Base-by-base conservation (phyloP, 2,329 filamentous ascomycete genomes). In the Calonectria henricotiae region DNA sequence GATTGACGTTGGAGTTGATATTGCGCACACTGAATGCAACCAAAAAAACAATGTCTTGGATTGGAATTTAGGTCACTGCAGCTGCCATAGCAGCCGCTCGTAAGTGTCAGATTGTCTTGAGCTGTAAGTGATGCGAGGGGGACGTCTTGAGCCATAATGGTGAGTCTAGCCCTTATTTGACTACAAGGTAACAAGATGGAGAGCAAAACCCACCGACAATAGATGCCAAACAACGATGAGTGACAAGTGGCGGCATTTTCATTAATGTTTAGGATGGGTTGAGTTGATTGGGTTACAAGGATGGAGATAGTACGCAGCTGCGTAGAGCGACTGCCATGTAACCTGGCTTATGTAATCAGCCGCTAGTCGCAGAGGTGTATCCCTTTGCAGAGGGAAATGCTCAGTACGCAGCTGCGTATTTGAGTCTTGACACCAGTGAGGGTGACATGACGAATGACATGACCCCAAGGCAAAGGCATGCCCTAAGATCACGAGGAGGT, bases 331-430 rank as follows among this genome's bases (percentile, higher is more conserved):
- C n/a, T 12, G 20, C 12, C 51, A 55, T 25, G n/a, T 4, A n/a
- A 23, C 8, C 3, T 4, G 15, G 3, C 15, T 37, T 27, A 1
- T 6, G 20, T 3, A 25, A 17, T 37, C 35, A 41, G 13, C 20
- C 3, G 35, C 27, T 7, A 30, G 13, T 13, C 6, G 11, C n/a
- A 6, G 51, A 17, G 12, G 35, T 58, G 13, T 37, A 7, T 3
- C 25, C 27, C 15, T 12, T 5, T 25, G 2, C 27, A 49, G 27
- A 25, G 30, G 23, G 23, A 37, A 23, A 35, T 54, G 7, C 27
- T 54, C 4, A 55, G 2, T 58, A 39, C 32, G 51, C 51, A 17
- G 51, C 32, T 58, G 51, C 51, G 35, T 20, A 39, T 20, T 39
- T 20, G 7, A 2, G 20, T 20, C 20, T 20, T 20, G 20, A 20